Base-by-base conservation (phyloP, 768 basidiomycete species). In the Pisolithus sp. region DNA sequence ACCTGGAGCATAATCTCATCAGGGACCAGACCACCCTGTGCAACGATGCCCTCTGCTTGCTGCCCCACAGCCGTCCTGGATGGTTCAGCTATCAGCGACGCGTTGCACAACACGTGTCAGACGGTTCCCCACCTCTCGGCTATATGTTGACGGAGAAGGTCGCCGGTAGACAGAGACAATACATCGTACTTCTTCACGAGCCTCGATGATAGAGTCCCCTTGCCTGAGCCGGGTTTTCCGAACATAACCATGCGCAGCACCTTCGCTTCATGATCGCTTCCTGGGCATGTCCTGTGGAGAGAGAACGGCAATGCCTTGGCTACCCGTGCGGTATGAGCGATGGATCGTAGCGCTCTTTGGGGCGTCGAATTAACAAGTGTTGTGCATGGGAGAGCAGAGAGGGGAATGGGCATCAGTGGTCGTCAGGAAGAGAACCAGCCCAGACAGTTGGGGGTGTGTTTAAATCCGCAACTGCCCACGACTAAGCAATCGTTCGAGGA, bases 81-180 rank as follows among this genome's bases (percentile, higher is more conserved):
- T n/a, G n/a, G n/a, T n/a, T n/a, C n/a, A n/a, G n/a, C n/a, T n/a
- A n/a, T n/a, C n/a, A n/a, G n/a, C n/a, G n/a, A n/a, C n/a, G n/a
- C n/a, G n/a, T n/a, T n/a, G n/a, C n/a, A n/a, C n/a, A n/a, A n/a
- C n/a, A n/a, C n/a, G n/a, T n/a, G n/a, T n/a, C n/a, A n/a, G n/a
- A n/a, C n/a, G n/a, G n/a, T n/a, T n/a, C n/a, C n/a, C n/a, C n/a
- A n/a, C n/a, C n/a, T 71, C 57, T 88, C 81, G 13, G 78, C 74
- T 53, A 96, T 92, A 57, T 96, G 88, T 56, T 87, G 85, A 56
- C 93, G 76, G 58, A 96, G 71, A 37, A 94, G 72, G 65, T 96
- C 93, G 8, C 92, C 93, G 2, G 88, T 87, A 7, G 88, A 91
- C 46, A 94, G 68, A 7, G 83, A 78, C 40, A 85, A 59, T 48